phyloP scores from a whole-genome alignment of 1,284 basidiomycete species.

The Boletus albobrunnescens region DNA sequence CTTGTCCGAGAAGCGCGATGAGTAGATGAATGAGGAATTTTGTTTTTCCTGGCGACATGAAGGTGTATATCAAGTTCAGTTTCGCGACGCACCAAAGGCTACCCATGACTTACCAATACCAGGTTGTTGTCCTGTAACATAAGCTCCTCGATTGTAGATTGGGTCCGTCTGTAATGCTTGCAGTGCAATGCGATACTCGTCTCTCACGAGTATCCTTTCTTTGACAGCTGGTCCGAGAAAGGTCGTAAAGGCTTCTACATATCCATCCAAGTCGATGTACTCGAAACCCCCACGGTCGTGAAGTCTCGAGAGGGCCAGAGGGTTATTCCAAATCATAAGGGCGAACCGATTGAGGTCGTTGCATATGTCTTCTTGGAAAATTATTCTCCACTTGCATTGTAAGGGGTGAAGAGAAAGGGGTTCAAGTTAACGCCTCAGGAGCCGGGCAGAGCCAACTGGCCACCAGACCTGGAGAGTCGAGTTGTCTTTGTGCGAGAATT shows the following conservation, averaged over 20 bases:
- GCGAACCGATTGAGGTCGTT: not conserved
- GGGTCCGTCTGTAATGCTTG: not conserved
- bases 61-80: not conserved
- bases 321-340: not conserved
- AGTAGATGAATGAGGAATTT: slow-evolving; percentile 1
- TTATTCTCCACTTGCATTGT: no score
- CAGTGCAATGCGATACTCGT: slow-evolving; percentile 1
- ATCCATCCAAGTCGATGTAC: not conserved
- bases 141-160: not conserved
- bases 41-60: not conserved
- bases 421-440: no score
- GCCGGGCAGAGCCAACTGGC: no score
- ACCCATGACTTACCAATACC: slow-evolving; percentile 3
- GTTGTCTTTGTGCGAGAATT: no score
- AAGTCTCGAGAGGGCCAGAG: not conserved
- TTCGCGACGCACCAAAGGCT: not conserved
- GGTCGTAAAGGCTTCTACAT: not conserved
- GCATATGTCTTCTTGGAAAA: no score
- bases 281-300: not conserved
- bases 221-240: not conserved
- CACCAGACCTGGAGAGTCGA: no score
- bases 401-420: no score
- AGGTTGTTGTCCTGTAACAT: slow-evolving; percentile 5
- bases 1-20: not conserved
- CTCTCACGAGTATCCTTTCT: slow-evolving; percentile 1